Percentiles rank a stretch among this genome's conserved stretches.
Evolutionary conservation across 2,329 filamentous ascomycete species (phyloP).

Genomic region (Ploettnerulaceae sp.): DNA sequence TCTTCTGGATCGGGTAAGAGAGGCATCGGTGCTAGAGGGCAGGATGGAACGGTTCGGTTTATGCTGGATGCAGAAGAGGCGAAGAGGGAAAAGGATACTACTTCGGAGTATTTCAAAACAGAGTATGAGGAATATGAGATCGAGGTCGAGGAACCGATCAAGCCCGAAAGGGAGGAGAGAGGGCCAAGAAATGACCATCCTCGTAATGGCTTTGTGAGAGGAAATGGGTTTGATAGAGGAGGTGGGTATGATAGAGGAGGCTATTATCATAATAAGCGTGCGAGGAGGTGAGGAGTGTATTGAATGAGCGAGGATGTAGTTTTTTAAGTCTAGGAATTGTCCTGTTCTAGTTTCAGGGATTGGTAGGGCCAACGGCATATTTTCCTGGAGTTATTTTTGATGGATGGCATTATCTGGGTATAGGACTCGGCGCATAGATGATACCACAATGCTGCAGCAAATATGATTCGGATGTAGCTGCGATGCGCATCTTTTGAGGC

Average conservation of each 20-base stretch:
- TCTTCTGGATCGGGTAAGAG: constrained; percentile 29
- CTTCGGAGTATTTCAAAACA: constrained; percentile 64
- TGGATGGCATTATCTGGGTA: background rate
- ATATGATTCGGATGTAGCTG: no score
- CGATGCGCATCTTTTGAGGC: no score
- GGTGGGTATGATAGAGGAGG: constrained; percentile 7
- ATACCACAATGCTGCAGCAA: constrained; percentile 11
- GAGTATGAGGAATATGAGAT: constrained; percentile 74
- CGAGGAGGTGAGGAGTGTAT: background rate
- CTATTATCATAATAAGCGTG: constrained; percentile 16
- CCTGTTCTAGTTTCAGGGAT: no score
- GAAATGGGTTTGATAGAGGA: constrained; percentile 14
- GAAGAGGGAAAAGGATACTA: constrained; percentile 61
- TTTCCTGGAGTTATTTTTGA: background rate
- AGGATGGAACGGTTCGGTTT: constrained; percentile 79
- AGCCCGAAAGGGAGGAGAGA: constrained; percentile 19
- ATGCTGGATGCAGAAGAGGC: constrained; percentile 79
- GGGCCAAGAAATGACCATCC: constrained; percentile 11
- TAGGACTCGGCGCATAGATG: constrained; percentile 9
- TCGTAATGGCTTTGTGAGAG: constrained; percentile 16
- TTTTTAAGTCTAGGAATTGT: background rate
- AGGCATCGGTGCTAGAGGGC: constrained; percentile 32
- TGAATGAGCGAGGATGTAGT: background rate
- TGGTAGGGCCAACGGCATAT: no score
- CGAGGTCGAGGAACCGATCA: constrained; percentile 62